phyloP scores from a whole-genome alignment of 2,329 filamentous ascomycete species.

The Coccinonectria pachysandricola region DNA sequence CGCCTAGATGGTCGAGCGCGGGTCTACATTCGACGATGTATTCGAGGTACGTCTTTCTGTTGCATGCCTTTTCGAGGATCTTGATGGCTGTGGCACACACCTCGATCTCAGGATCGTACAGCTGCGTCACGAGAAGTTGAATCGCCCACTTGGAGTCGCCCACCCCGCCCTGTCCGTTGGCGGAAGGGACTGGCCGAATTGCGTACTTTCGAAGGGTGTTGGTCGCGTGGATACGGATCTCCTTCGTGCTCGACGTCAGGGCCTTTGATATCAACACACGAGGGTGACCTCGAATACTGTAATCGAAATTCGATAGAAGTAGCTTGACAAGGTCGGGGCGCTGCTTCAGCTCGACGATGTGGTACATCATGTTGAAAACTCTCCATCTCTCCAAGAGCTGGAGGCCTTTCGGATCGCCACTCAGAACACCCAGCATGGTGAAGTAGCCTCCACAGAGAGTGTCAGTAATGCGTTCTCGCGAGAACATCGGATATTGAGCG shows the following conservation, averaged over 20 bases:
- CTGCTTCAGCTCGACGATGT: constrained; percentile 85
- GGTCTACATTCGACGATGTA: constrained; percentile 95
- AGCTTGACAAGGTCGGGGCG: constrained; percentile 86
- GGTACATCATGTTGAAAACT: constrained; percentile 99
- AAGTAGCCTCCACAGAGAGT: constrained; percentile 92
- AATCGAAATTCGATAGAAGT: constrained; percentile 85
- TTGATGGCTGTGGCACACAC: constrained; percentile 95
- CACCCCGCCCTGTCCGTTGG: constrained; percentile 27
- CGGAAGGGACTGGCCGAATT: constrained; percentile 35
- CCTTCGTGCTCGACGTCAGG: constrained; percentile 80
- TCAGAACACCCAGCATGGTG: constrained; percentile 79
- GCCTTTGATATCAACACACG: constrained; percentile 89
- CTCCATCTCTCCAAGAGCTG: constrained; percentile 91
- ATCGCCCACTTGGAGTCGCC: constrained; percentile 91
- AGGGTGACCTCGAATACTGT: constrained; percentile 77
- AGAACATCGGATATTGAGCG: constrained; percentile 82
- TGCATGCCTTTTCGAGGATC: constrained; percentile 94
- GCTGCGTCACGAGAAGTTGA: constrained; percentile 88
- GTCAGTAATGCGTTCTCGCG: constrained; percentile 70
- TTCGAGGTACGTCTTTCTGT: constrained; percentile 80
- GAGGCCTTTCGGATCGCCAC: constrained; percentile 70
- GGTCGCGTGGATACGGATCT: constrained; percentile 84
- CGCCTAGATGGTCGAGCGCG: constrained; percentile 86
- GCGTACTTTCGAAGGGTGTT: constrained; percentile 82
- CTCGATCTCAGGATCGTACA: constrained; percentile 95